A percentile compares a stretch with the other conserved stretches of the same genome.
phyloP scores from a whole-genome alignment of 2,329 filamentous ascomycete species.

The Alternaria ethzedia region DNA sequence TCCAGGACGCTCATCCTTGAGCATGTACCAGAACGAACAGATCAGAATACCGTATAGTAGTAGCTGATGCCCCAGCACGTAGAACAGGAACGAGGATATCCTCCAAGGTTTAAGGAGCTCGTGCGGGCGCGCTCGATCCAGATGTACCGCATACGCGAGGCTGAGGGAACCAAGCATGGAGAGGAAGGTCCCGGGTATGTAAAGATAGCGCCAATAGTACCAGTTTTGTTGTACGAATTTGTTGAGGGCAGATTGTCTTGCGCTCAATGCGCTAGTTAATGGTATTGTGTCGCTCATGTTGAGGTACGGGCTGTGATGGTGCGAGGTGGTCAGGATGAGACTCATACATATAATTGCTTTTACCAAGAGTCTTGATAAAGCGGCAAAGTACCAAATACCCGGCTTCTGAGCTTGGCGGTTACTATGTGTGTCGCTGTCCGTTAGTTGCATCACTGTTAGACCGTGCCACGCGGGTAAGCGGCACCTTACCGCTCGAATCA shows the following conservation, averaged over 20 bases:
- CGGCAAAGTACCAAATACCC: not conserved
- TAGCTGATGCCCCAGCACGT: not conserved
- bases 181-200: not conserved
- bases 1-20: not conserved
- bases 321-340: rapidly evolving
- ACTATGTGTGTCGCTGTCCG: not conserved
- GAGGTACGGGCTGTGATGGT: not conserved
- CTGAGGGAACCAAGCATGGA: not conserved
- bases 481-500: not conserved
- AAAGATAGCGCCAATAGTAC: not conserved
- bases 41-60: not conserved
- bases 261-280: not conserved
- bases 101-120: not conserved
- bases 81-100: not conserved
- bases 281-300: not conserved
- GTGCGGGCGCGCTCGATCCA: not conserved
- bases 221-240: not conserved
- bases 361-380: not conserved
- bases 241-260: not conserved
- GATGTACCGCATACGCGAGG: not conserved
- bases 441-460: not conserved
- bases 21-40: not conserved
- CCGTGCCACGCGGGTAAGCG: not conserved
- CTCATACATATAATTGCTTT: not conserved
- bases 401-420: not conserved